Conservation (phyloP, 306 rosid species). For the Trifolium subterraneum region DNA sequence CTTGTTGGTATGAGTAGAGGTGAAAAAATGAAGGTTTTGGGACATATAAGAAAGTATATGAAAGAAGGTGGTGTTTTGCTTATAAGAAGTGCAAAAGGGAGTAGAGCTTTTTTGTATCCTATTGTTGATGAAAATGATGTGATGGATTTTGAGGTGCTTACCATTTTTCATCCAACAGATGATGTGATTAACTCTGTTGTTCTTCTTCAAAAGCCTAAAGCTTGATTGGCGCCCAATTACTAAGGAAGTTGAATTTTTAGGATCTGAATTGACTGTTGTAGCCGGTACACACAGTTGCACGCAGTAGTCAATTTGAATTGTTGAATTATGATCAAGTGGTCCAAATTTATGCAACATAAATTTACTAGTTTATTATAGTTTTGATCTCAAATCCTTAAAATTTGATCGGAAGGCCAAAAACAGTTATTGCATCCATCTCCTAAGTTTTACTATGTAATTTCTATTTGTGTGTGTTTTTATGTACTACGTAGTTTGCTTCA, state of each 20-base stretch:
- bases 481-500: not conserved
- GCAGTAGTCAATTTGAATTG: no score
- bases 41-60: constrained; percentile 64
- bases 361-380: no score
- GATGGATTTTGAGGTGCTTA: constrained; percentile 60
- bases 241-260: constrained; percentile 2
- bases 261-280: no score
- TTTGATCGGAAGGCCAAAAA: no score
- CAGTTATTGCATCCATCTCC: no score
- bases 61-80: constrained; percentile 64
- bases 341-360: no score
- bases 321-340: no score
- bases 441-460: no score
- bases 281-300: no score
- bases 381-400: no score
- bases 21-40: constrained; percentile 60
- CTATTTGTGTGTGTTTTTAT: no score
- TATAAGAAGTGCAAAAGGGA: constrained; percentile 79
- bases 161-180: constrained; percentile 66
- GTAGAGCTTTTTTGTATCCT: constrained; percentile 80
- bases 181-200: constrained; percentile 75
- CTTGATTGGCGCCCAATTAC: not conserved
- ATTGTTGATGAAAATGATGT: constrained; percentile 60
- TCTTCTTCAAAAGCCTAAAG: constrained; percentile 62
- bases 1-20: constrained; percentile 69